Evolutionary conservation across 2,329 filamentous ascomycete species (phyloP), one percentile per base, ranked within the genome.

Genomic region (Fusarium hainanense): DNA sequence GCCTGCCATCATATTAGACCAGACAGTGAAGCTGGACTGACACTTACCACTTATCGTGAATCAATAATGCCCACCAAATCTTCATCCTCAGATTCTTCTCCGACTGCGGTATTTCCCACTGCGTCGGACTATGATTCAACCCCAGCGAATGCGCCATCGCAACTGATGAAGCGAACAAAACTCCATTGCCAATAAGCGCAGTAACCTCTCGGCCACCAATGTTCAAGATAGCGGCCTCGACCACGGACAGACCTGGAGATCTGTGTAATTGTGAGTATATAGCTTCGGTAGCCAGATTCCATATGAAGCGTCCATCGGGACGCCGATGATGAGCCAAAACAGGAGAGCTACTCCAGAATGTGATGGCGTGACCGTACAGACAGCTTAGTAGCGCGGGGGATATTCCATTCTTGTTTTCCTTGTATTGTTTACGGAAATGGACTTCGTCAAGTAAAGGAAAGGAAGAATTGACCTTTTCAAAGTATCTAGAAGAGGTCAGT

Each of bases 221-320:
- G 69, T 90, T 88, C 12, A 90, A 80, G 11, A 90, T 75, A 7
- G 87, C 84, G 4, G 87, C 85, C 23, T 85, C 82, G 25, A 90
- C 83, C 1, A 87, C 88, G 2, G 87, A 87, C 44, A 90, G 79
- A 2, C 88, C 86, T 0, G 88, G 88, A 0, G 85, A 85, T 2
- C 87, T 82, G 51, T 88, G 84, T 9, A 89, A 84, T 61, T 90
- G 88, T 1, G 85, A 87, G 66, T 89, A 87, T 5, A 89, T 79
- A 2, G 88, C 87, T 54, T 87, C 86, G 21, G 85, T 87, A 9
- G 87, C 87, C 61, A 89, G 82, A 61, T 90, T 90, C 83, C 89
- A 89, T 11, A 88, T 84, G 73, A 88, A 90, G 46, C 87, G 84
- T 42, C 83, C 81, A 71, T 90, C 88, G 0, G 88, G 88, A 49